These are phyloP conservation scores for Teunomyces lycoperdinae DNA, from an alignment of 805 yeast species.

Conservation along the genomic window DNA sequence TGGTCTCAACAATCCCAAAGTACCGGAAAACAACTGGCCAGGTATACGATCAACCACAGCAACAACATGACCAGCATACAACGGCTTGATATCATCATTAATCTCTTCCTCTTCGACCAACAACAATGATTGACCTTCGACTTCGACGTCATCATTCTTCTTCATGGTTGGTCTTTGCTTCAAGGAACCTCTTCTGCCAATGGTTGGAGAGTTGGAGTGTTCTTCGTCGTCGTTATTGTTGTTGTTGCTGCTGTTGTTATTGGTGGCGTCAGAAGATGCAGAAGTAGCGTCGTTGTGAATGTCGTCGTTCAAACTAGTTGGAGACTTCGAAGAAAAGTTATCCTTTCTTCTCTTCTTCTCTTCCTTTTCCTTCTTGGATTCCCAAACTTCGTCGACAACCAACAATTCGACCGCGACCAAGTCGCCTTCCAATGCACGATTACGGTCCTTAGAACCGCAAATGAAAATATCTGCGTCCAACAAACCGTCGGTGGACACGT, in stretches of 20 bases:
- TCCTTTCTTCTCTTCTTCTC: conserved; percentile 92
- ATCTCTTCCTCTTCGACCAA: conserved; percentile 95
- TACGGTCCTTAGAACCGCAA: conserved; percentile 97
- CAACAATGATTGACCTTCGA: conserved; percentile 91
- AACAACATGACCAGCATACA: conserved; percentile 97
- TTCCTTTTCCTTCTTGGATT: conserved; percentile 91
- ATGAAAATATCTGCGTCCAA: conserved; percentile 96
- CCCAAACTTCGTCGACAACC: conserved; percentile 98
- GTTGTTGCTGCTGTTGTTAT: conserved; percentile 21
- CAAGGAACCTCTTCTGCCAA: conserved; percentile 78
- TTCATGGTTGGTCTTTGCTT: conserved; percentile 96
- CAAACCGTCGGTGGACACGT: conserved; percentile 94
- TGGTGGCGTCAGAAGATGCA: conserved; percentile 30
- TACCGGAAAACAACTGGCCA: conserved; percentile 93
- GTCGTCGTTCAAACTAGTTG: conserved; percentile 56
- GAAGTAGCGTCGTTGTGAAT: conserved; percentile 81
- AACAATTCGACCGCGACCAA: conserved; percentile 92
- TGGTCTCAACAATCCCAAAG: conserved; percentile 89
- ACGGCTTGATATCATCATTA: conserved; percentile 86
- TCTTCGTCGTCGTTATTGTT: conserved; percentile 27
- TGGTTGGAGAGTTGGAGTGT: conserved; percentile 26
- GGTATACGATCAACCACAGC: conserved; percentile 98
- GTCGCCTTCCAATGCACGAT: conserved; percentile 96
- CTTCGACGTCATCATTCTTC: conserved; percentile 97
- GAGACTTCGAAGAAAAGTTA: conserved; percentile 35